Conservation (phyloP, 2,329 filamentous ascomycete species). For the Nigrospora oryzae region DNA sequence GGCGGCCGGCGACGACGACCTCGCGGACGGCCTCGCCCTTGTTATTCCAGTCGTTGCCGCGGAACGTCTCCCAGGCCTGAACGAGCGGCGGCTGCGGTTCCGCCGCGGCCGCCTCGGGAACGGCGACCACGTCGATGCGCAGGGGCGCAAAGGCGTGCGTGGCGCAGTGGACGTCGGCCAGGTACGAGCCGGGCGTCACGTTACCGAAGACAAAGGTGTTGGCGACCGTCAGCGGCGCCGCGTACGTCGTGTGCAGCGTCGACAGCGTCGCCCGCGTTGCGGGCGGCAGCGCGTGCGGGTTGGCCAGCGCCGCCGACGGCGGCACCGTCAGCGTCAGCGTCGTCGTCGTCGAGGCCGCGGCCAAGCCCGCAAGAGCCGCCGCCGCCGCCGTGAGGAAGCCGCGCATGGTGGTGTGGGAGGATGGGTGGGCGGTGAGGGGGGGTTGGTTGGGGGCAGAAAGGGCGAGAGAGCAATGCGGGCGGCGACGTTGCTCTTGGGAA, state of each 20-base stretch:
- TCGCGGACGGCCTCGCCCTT: slow-evolving; percentile 55
- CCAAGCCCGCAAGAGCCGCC: slow-evolving; percentile 22
- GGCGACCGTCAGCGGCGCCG: slow-evolving; percentile 56
- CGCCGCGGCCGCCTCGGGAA: slow-evolving; percentile 24
- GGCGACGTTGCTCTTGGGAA: too few relatives aligned
- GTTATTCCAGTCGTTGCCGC: slow-evolving; percentile 86
- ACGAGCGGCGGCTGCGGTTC: slow-evolving; percentile 28
- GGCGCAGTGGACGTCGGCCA: slow-evolving; percentile 70
- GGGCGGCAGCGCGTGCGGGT: slow-evolving; percentile 49
- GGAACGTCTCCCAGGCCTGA: slow-evolving; percentile 73
- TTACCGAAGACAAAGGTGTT: slow-evolving; percentile 72
- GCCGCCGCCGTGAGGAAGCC: slow-evolving; percentile 24
- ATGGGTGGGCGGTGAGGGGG: not conserved
- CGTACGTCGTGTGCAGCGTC: slow-evolving; percentile 25
- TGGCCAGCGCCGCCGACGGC: slow-evolving; percentile 27
- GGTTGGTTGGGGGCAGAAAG: too few relatives aligned
- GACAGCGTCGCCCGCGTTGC: slow-evolving; percentile 57
- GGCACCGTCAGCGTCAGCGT: slow-evolving; percentile 38
- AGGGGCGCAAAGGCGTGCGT: slow-evolving; percentile 72
- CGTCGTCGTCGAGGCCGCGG: slow-evolving; percentile 18
- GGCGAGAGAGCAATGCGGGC: too few relatives aligned
- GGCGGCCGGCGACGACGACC: slow-evolving; percentile 20
- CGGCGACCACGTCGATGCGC: slow-evolving; percentile 60
- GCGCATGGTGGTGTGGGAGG: slow-evolving; percentile 16
- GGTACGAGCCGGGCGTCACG: slow-evolving; percentile 64